Percentiles rank a stretch among this genome's conserved stretches.
These are phyloP conservation scores for Aspergillus carlsbadensis DNA, from an alignment of 495 filamentous ascomycete species.

Conservation along the genomic window DNA sequence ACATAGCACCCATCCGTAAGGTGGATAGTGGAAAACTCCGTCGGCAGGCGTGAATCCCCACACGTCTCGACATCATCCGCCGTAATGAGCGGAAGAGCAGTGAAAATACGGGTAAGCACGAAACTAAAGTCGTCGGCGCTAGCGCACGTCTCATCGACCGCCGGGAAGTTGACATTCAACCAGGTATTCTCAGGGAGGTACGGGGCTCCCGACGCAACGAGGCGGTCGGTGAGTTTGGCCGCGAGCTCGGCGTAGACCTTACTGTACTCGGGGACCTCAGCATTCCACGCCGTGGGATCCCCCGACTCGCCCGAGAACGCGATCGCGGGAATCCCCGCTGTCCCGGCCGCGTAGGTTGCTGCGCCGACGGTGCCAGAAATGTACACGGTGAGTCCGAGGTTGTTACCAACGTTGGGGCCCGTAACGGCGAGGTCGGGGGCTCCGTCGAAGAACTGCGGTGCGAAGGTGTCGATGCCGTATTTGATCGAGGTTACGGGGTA, in stretches of 20 bases:
- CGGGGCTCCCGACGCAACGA: constrained; percentile 55
- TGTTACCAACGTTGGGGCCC: constrained; percentile 62
- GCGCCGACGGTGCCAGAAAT: constrained; percentile 66
- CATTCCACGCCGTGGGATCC: constrained; percentile 52
- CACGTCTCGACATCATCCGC: constrained; percentile 55
- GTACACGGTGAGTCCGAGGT: constrained; percentile 50
- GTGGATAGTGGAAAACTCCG: constrained; percentile 49
- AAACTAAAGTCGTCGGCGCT: constrained; percentile 53
- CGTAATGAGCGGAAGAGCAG: constrained; percentile 48
- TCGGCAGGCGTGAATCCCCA: constrained; percentile 54
- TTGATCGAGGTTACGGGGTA: constrained; percentile 65
- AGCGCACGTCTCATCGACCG: constrained; percentile 46
- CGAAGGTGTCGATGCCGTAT: constrained; percentile 58
- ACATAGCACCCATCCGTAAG: constrained; percentile 52
- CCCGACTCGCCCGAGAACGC: constrained; percentile 59
- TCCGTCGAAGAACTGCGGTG: constrained; percentile 49
- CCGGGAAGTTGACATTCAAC: constrained; percentile 68
- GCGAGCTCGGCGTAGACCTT: constrained; percentile 61
- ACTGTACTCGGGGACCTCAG: constrained; percentile 47
- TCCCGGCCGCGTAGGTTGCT: constrained; percentile 54
- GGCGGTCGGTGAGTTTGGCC: constrained; percentile 50
- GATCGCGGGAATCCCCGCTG: constrained; percentile 57
- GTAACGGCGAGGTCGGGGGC: constrained; percentile 59
- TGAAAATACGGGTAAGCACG: constrained; percentile 58
- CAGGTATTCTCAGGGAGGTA: constrained; percentile 58